Conservation (phyloP, 2,329 filamentous ascomycete species). For the Fusarium xyrophilum region DNA sequence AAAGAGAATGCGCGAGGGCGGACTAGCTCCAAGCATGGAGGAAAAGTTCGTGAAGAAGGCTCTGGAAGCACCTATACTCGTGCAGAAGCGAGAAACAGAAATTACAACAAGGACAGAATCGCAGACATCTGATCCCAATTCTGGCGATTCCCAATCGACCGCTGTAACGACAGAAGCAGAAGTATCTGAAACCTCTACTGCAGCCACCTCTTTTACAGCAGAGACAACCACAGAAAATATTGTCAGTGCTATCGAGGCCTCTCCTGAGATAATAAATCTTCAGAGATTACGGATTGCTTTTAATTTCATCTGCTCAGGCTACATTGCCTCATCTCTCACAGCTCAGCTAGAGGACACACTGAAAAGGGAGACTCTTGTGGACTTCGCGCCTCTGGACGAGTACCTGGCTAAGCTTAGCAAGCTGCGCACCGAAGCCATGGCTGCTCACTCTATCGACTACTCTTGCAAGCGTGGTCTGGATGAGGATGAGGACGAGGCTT, state of each 20-base stretch:
- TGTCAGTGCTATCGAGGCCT: slow-evolving; percentile 54
- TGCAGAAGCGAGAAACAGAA: slow-evolving; percentile 63
- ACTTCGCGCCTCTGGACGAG: slow-evolving; percentile 74
- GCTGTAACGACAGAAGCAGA: slow-evolving; percentile 46
- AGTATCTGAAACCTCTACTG: slow-evolving; percentile 54
- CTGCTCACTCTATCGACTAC: slow-evolving; percentile 74
- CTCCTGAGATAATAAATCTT: slow-evolving; percentile 60
- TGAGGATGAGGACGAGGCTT: slow-evolving; percentile 69
- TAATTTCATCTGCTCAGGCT: slow-evolving; percentile 68
- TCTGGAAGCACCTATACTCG: slow-evolving; percentile 77
- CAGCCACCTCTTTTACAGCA: slow-evolving; percentile 53
- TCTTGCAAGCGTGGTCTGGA: slow-evolving; percentile 71
- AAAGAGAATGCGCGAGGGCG: slow-evolving; percentile 65
- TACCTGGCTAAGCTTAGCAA: slow-evolving; percentile 72
- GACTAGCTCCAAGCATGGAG: slow-evolving; percentile 81
- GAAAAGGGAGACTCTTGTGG: slow-evolving; percentile 48
- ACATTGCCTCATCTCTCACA: slow-evolving; percentile 59
- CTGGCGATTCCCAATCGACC: slow-evolving; percentile 54
- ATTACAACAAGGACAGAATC: slow-evolving; percentile 24
- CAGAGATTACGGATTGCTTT: slow-evolving; percentile 71
- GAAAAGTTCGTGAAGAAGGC: slow-evolving; percentile 80
- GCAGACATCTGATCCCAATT: slow-evolving; percentile 35
- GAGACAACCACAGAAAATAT: slow-evolving; percentile 46
- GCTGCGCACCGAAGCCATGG: slow-evolving; percentile 73
- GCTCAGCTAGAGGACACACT: slow-evolving; percentile 53